These are phyloP conservation scores for Candida cerambycidarum DNA, from an alignment of 805 yeast genomes.

Conservation along the genomic window DNA sequence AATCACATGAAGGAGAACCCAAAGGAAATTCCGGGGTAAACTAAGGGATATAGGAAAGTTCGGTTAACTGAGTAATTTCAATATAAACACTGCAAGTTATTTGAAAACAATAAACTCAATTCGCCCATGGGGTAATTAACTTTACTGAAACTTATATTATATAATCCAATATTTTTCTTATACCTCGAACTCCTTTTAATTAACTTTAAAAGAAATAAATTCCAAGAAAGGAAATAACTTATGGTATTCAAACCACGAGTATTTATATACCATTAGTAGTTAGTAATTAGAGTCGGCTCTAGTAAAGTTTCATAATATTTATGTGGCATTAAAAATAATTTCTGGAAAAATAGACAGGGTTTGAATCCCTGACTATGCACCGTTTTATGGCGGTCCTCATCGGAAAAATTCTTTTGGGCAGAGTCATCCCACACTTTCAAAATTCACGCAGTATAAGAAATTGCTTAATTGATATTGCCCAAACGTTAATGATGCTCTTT, in stretches of 20 bases:
- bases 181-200: background rate
- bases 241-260: too few relatives aligned
- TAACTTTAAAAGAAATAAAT: background rate
- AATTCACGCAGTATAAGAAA: slow-evolving; percentile 1
- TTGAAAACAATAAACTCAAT: background rate
- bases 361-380: background rate
- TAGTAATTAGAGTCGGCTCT: too few relatives aligned
- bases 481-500: too few relatives aligned
- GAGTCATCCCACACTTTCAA: slow-evolving; percentile 3
- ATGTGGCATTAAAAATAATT: too few relatives aligned
- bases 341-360: background rate
- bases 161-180: background rate
- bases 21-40: background rate
- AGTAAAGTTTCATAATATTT: too few relatives aligned
- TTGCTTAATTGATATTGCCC: too few relatives aligned
- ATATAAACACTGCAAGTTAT: background rate
- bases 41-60: background rate
- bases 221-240: background rate
- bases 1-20: too few relatives aligned
- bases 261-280: too few relatives aligned
- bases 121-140: slow-evolving; percentile 5
- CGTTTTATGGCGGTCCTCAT: background rate
- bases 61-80: background rate
- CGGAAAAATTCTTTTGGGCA: slow-evolving; percentile 7
- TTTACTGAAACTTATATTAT: background rate